A percentile compares a stretch with the other conserved stretches of the same genome.
Evolutionary conservation across 352 stramenopile species (phyloP).

Genomic region (Globisporangium polare): DNA sequence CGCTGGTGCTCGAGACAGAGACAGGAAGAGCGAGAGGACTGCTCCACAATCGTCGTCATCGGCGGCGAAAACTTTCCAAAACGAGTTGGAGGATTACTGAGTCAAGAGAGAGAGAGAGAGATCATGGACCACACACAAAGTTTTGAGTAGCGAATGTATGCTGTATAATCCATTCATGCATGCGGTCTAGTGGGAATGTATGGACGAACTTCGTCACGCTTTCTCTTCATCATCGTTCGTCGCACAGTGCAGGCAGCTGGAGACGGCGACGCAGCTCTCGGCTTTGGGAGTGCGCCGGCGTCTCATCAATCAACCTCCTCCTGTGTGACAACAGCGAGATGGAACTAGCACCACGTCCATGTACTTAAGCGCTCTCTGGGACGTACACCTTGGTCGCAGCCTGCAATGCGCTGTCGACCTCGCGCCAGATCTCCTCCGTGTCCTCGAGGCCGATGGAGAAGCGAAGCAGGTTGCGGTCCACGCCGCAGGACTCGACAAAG

Average conservation of each 20-base stretch:
- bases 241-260: conserved; percentile 3
- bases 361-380: background rate
- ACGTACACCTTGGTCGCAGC: conserved; percentile 16
- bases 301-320: conserved; percentile 8
- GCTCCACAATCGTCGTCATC: background rate
- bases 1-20: background rate
- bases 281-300: background rate
- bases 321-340: background rate
- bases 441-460: conserved; percentile 91
- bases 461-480: conserved; percentile 89
- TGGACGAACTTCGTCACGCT: background rate
- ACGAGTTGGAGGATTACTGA: conserved; percentile 6
- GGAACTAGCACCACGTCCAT: background rate
- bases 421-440: conserved; percentile 63
- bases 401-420: conserved; percentile 49
- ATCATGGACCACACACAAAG: background rate
- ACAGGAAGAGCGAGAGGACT: background rate
- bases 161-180: conserved; percentile 7
- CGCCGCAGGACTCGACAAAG: conserved; percentile 87
- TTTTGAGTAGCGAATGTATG: conserved; percentile 1
- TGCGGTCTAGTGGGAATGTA: background rate
- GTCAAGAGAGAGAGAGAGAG: background rate
- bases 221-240: background rate
- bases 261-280: background rate
- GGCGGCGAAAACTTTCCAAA: background rate